Evolutionary conservation across 202 grass and related monocot genomes (phyloP).

Genomic region (Setaria viridis): DNA sequence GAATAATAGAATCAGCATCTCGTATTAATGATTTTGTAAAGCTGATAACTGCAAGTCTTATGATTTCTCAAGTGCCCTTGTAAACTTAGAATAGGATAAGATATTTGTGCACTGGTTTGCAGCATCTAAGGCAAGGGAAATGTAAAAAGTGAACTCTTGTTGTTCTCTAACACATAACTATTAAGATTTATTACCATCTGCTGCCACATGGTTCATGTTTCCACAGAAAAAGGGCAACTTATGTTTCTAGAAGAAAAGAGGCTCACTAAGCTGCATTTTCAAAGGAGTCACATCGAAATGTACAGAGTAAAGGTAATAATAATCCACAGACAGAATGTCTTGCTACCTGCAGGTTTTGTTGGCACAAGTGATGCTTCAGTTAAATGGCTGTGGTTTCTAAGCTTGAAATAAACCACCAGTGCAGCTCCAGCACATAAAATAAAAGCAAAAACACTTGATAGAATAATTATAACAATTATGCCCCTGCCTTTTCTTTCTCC

Average conservation of each 20-base stretch:
- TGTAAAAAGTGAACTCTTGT: conserved; percentile 11
- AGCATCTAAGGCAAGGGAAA: conserved; percentile 2
- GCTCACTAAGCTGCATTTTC: conserved; percentile 14
- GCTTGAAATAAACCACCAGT: conserved; percentile 77
- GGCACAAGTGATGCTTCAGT: conserved; percentile 53
- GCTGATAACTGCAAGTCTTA: conserved; percentile 19
- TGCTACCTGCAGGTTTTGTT: conserved; percentile 77
- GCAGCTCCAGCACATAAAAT: conserved; percentile 78
- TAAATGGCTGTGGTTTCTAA: conserved; percentile 52
- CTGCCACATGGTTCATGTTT: conserved; percentile 18
- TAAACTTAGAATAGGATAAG: conserved; percentile 42
- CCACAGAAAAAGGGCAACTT: not conserved
- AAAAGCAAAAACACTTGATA: conserved; percentile 81
- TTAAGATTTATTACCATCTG: conserved; percentile 16
- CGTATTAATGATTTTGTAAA: conserved; percentile 12
- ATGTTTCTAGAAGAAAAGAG: conserved; percentile 23
- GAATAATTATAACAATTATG: conserved; percentile 74
- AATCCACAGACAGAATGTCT: conserved; percentile 26
- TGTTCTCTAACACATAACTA: conserved; percentile 29
- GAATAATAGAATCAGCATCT: not conserved
- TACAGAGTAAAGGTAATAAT: conserved; percentile 11
- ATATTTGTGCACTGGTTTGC: conserved; percentile 28
- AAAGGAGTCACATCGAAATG: conserved; percentile 16
- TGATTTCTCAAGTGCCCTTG: conserved; percentile 34
- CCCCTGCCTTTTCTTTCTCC: conserved; percentile 65